phyloP scores from a whole-genome alignment of 164 flowering plant species.

The Berberis vulgaris region DNA sequence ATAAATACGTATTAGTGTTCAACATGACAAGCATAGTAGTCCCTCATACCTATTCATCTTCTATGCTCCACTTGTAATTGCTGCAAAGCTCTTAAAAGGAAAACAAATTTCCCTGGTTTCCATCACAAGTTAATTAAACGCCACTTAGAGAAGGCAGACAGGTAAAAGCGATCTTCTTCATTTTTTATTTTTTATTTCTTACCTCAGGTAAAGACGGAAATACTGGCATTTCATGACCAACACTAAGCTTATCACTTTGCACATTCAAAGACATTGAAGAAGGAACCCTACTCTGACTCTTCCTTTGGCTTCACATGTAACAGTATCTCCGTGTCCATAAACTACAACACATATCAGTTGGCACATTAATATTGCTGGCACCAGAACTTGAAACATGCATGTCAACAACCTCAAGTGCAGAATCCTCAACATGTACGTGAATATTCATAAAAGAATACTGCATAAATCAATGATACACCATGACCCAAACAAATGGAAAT shows the following conservation, averaged over 20 bases:
- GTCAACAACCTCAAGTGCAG: conserved; percentile 43
- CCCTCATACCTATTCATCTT: conserved; percentile 56
- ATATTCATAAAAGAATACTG: conserved; percentile 76
- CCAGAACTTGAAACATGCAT: conserved; percentile 21
- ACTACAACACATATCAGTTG: conserved; percentile 59
- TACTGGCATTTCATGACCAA: conserved; percentile 71
- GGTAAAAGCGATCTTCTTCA: neutral
- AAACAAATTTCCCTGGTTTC: conserved; percentile 66
- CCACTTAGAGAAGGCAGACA: neutral
- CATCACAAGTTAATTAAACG: conserved; percentile 6
- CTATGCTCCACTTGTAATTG: conserved; percentile 66
- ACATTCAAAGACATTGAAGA: conserved; percentile 47
- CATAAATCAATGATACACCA: conserved; percentile 20
- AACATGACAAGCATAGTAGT: neutral
- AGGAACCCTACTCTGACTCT: conserved; percentile 65
- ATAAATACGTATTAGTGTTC: neutral
- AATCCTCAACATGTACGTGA: conserved; percentile 62
- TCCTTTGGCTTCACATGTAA: conserved; percentile 59
- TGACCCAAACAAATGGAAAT: too few species aligned
- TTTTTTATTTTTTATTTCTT: conserved; percentile 14
- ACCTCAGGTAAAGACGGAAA: conserved; percentile 59
- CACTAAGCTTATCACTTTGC: conserved; percentile 66
- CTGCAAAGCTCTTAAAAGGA: conserved; percentile 90
- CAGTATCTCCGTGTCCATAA: conserved; percentile 38
- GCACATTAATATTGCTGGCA: conserved; percentile 20